A percentile compares a stretch with the other conserved stretches of the same genome.
Evolutionary conservation across 2,329 filamentous ascomycete species (phyloP).

Genomic region (Fusarium siculi): DNA sequence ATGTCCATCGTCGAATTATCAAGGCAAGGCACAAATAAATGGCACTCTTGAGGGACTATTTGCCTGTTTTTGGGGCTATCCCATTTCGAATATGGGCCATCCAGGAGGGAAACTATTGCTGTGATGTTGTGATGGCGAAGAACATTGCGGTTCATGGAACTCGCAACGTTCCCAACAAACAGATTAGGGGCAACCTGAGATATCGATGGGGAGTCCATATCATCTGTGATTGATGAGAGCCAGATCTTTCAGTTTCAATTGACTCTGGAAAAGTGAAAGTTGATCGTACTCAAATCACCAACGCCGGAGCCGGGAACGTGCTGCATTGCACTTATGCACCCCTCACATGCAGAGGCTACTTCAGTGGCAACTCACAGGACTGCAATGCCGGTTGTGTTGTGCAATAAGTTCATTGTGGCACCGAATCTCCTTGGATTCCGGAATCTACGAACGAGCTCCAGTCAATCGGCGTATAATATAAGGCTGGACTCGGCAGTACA

Average conservation of each 20-base stretch:
- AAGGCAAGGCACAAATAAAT: conserved; percentile 40
- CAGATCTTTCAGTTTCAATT: neutral
- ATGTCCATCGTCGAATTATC: conserved; percentile 42
- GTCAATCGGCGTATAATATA: neutral
- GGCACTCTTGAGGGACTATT: conserved; percentile 35
- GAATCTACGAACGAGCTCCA: neutral
- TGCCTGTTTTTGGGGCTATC: conserved; percentile 29
- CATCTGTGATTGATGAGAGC: conserved; percentile 5
- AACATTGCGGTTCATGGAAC: conserved; percentile 36
- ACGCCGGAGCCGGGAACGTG: conserved; percentile 1
- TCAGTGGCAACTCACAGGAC: conserved; percentile 22
- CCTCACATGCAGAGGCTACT: conserved; percentile 20
- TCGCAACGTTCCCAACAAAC: conserved; percentile 40
- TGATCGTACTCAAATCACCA: neutral
- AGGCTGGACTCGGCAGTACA: neutral
- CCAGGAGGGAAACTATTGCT: conserved; percentile 40
- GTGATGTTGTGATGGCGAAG: conserved; percentile 39
- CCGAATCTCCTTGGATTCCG: neutral
- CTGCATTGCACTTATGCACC: conserved; percentile 23
- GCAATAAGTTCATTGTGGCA: conserved; percentile 2
- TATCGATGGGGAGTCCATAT: conserved; percentile 36
- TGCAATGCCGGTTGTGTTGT: neutral
- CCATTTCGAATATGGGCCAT: conserved; percentile 33
- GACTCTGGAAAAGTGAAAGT: neutral
- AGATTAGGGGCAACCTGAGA: conserved; percentile 36